Evolutionary conservation across 495 filamentous ascomycete species (phyloP).

Genomic region (Xylaria longipes): DNA sequence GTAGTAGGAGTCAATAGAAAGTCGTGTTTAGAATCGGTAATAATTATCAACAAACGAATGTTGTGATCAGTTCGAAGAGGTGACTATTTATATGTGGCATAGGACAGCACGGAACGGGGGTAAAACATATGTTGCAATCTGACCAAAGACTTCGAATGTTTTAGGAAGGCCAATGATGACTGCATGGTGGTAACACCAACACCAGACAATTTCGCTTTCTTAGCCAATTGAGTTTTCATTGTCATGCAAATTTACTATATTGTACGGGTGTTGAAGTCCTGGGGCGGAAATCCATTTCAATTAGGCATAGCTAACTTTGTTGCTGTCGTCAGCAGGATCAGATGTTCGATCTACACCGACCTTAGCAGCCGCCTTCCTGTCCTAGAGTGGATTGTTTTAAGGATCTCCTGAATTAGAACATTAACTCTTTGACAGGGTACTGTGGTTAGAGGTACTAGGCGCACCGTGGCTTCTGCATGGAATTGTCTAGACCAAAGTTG

Average conservation of each 20-base stretch:
- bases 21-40: not conserved
- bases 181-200: not conserved
- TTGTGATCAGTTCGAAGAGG: not conserved
- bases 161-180: constrained; percentile 18
- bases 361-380: constrained; percentile 16
- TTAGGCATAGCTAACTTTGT: not conserved
- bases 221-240: not conserved
- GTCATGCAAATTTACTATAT: not conserved
- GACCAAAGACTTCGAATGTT: constrained; percentile 7
- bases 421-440: not conserved
- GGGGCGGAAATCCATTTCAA: not conserved
- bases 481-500: not conserved
- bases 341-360: not conserved
- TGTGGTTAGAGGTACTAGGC: not conserved
- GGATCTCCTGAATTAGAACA: not conserved
- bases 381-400: not conserved
- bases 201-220: not conserved
- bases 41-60: not conserved
- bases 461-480: not conserved
- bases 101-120: not conserved
- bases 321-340: constrained; percentile 23
- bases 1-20: not conserved
- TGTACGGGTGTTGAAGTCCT: not conserved
- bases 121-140: constrained; percentile 21
- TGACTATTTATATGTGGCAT: constrained; percentile 2